phyloP scores from a whole-genome alignment of 1,284 basidiomycete genomes.

The Anthracocystis setariae region DNA sequence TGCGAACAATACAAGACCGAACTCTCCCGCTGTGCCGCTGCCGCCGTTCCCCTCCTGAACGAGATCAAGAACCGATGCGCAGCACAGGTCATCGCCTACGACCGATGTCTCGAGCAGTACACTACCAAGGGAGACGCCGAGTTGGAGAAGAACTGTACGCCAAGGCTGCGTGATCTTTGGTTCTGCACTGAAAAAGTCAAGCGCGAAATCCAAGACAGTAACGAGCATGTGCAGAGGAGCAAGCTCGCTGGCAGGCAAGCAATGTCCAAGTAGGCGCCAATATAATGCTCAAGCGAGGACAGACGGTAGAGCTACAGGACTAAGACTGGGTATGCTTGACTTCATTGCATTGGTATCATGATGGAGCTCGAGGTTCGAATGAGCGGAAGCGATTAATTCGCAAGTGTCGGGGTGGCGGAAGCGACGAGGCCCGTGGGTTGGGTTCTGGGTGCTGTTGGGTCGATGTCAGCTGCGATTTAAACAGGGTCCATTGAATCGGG shows the following conservation, averaged over 20 bases:
- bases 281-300: too few relatives aligned
- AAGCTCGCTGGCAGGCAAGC: conserved; percentile 25
- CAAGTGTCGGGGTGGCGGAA: conserved; percentile 7
- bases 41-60: conserved; percentile 59
- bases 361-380: too few relatives aligned
- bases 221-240: conserved; percentile 18
- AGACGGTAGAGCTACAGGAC: neutral
- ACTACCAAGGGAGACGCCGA: conserved; percentile 49
- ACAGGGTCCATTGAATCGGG: conserved; percentile 6
- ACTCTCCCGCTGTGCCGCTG: conserved; percentile 58
- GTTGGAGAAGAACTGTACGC: conserved; percentile 58
- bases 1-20: conserved; percentile 53
- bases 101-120: conserved; percentile 52
- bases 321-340: too few relatives aligned
- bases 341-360: too few relatives aligned
- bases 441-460: neutral
- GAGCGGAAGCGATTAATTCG: too few relatives aligned
- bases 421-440: conserved; percentile 7
- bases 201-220: conserved; percentile 37
- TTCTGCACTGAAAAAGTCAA: conserved; percentile 63
- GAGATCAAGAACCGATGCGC: conserved; percentile 60
- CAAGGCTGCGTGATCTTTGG: conserved; percentile 52
- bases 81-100: conserved; percentile 57
- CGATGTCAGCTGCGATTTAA: conserved; percentile 1
- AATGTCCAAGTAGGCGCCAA: conserved; percentile 33